phyloP scores from a whole-genome alignment of 139 green algal species.

The Tetraselmis striata region DNA sequence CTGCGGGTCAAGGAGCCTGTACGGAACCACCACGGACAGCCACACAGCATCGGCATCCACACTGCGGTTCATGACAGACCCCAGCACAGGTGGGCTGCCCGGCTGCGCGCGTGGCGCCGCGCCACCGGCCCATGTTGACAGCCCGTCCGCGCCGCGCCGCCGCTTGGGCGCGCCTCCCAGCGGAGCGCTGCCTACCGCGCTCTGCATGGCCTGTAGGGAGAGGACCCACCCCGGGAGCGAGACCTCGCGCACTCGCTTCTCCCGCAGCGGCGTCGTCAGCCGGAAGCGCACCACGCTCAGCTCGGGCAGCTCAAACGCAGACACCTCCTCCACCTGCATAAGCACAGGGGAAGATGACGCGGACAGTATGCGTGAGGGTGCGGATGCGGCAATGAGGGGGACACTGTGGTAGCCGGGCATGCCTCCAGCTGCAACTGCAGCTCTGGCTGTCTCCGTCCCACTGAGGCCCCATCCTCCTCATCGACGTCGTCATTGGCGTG shows the following conservation, averaged over 20 bases:
- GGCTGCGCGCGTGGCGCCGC: no score
- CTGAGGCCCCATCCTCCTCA: no score
- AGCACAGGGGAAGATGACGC: no score
- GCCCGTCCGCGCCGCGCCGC: neutral
- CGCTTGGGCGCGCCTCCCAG: neutral
- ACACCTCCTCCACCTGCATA: neutral
- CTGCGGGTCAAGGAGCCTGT: neutral
- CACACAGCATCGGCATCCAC: neutral
- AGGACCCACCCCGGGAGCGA: neutral
- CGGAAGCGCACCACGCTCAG: neutral
- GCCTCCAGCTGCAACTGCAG: no score
- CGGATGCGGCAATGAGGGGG: no score
- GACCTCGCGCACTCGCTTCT: neutral
- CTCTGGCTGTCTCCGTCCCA: no score
- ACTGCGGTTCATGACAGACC: neutral
- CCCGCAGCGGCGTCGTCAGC: neutral
- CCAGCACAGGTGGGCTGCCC: neutral
- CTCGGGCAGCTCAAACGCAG: neutral
- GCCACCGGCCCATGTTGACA: neutral
- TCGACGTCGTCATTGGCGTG: no score
- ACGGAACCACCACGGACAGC: neutral
- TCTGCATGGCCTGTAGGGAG: neutral
- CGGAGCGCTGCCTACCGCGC: no score
- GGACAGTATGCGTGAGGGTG: no score
- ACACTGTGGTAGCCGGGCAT: no score